A percentile compares a stretch with the other conserved stretches of the same genome.
Evolutionary conservation across 2,329 filamentous ascomycete species (phyloP).

Genomic region (Fusarium sulawesiense): DNA sequence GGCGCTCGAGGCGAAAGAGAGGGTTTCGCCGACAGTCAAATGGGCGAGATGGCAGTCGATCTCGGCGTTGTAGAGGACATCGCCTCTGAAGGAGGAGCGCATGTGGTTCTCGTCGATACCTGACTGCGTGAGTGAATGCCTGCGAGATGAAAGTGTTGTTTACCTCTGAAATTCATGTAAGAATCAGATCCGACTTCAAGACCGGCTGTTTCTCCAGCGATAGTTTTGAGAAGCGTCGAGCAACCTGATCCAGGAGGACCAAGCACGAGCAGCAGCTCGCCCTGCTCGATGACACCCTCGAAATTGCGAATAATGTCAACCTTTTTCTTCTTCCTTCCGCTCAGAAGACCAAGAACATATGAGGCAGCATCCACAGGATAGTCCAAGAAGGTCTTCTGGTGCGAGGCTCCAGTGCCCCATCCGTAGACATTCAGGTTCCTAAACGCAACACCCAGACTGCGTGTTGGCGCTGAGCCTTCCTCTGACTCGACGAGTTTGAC

Average conservation of each 20-base stretch:
- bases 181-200: constrained; percentile 40
- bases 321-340: constrained; percentile 4
- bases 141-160: rapidly evolving
- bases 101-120: constrained; percentile 51
- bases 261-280: constrained; percentile 52
- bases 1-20: constrained; percentile 72
- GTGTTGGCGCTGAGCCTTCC: constrained; percentile 33
- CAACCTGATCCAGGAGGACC: constrained; percentile 67
- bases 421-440: constrained; percentile 45
- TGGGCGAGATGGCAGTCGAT: constrained; percentile 73
- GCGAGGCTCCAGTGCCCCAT: constrained; percentile 39
- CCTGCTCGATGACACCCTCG: constrained; percentile 47
- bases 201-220: constrained; percentile 63
- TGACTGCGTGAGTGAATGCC: background rate
- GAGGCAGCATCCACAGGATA: constrained; percentile 32
- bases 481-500: constrained; percentile 45
- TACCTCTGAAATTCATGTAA: constrained; percentile 64
- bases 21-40: constrained; percentile 73
- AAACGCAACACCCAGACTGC: constrained; percentile 47
- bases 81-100: constrained; percentile 60
- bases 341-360: constrained; percentile 9
- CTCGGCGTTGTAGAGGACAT: constrained; percentile 74
- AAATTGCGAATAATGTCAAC: constrained; percentile 47
- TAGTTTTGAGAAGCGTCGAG: constrained; percentile 67
- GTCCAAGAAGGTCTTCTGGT: constrained; percentile 44